phyloP scores from a whole-genome alignment of 306 rosid genomes.

The Canavalia gladiata region DNA sequence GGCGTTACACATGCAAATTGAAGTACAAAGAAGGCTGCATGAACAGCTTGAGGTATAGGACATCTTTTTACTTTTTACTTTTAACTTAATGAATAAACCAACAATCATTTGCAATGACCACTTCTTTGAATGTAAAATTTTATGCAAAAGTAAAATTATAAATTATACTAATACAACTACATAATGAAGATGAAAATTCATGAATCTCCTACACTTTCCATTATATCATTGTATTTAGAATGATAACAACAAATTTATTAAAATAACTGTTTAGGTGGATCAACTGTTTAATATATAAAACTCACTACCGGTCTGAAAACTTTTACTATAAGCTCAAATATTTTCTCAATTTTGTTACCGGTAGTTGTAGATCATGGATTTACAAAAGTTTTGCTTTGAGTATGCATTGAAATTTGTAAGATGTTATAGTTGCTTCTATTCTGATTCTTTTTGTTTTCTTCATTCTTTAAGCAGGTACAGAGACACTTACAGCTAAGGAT shows the following conservation, averaged over 20 bases:
- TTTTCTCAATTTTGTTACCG: background rate
- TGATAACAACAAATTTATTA: background rate
- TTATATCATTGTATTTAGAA: background rate
- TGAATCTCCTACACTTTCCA: background rate
- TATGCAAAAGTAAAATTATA: background rate
- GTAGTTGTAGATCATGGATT: background rate
- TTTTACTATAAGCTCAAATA: background rate
- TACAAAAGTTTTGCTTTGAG: background rate
- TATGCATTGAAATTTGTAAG: background rate
- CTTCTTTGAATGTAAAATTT: slow-evolving; percentile 6
- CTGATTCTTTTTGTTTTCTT: slow-evolving; percentile 8
- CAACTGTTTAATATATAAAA: background rate
- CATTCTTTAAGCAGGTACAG: slow-evolving; percentile 70
- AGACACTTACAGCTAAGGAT: slow-evolving; percentile 84
- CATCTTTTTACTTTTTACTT: slow-evolving; percentile 11
- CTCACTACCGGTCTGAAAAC: background rate
- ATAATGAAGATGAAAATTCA: background rate
- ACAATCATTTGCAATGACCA: background rate
- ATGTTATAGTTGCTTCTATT: slow-evolving; percentile 1
- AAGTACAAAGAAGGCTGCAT: slow-evolving; percentile 87
- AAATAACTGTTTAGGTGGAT: background rate
- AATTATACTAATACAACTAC: background rate
- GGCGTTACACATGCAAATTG: slow-evolving; percentile 85
- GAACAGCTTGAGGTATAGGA: slow-evolving; percentile 86
- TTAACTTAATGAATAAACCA: background rate